Evolutionary conservation across 2,329 filamentous ascomycete genomes (phyloP).

Genomic region (Exophiala xenobiotica): DNA sequence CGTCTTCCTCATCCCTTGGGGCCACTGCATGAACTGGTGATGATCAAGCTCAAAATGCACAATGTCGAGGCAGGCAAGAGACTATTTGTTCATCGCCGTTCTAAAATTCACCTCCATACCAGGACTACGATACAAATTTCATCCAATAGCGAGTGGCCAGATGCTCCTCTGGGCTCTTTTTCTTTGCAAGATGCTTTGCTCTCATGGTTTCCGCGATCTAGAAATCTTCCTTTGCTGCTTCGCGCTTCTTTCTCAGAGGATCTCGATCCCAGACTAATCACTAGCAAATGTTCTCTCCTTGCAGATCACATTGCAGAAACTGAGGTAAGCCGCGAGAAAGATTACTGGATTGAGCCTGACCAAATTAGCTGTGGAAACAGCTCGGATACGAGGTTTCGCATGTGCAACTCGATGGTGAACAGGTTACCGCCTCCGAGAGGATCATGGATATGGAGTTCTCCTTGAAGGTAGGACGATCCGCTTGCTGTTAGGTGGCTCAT

Average conservation of each 20-base stretch:
- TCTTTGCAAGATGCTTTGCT: conserved; percentile 2
- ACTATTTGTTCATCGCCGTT: conserved; percentile 11
- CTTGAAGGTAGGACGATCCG: conserved; percentile 12
- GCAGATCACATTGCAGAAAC: conserved; percentile 11
- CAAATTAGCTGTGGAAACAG: conserved; percentile 19
- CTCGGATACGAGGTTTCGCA: conserved; percentile 20
- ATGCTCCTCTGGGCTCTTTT: not conserved
- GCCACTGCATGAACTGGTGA: too few relatives aligned
- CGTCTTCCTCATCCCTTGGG: too few relatives aligned
- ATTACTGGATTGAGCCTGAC: conserved; percentile 5
- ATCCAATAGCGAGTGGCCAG: conserved; percentile 4
- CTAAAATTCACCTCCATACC: conserved; percentile 9
- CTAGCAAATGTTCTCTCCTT: too few relatives aligned
- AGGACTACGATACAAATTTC: conserved; percentile 3
- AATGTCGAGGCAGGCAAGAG: conserved; percentile 11
- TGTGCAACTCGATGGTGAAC: not conserved
- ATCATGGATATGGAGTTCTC: conserved; percentile 10
- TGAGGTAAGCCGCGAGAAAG: conserved; percentile 17
- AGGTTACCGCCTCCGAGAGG: not conserved
- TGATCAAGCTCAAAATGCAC: conserved; percentile 1
- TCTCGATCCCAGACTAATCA: conserved; percentile 6
- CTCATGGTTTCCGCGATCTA: conserved; percentile 19
- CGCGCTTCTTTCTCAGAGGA: conserved; percentile 12
- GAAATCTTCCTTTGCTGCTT: conserved; percentile 10
- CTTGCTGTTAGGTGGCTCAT: not conserved